Percentiles rank a stretch among this genome's conserved stretches.
Conservation (phyloP, 257 asterid species). For the Ajuga chamaepitys region DNA sequence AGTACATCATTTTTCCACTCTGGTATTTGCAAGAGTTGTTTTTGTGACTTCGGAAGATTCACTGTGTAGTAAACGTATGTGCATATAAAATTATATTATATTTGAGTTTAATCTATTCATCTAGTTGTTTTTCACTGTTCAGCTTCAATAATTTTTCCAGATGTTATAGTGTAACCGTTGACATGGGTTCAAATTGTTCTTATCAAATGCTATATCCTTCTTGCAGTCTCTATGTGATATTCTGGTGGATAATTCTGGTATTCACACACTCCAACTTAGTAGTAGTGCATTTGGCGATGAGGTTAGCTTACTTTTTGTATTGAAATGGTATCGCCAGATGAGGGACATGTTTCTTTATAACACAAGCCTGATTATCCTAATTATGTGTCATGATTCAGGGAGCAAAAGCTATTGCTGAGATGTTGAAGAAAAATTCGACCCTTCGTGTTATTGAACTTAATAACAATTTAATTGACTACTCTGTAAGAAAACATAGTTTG, state of each 20-base stretch:
- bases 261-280: constrained; percentile 85
- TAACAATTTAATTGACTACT: constrained; percentile 87
- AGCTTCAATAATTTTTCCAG: not conserved
- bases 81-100: not conserved
- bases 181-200: constrained; percentile 7
- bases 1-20: not conserved
- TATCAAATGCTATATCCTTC: not conserved
- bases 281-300: constrained; percentile 84
- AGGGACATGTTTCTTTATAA: not conserved
- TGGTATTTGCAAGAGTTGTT: not conserved
- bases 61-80: not conserved
- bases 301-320: constrained; percentile 44
- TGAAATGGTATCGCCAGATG: constrained; percentile 1
- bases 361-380: constrained; percentile 8
- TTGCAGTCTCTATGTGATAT: constrained; percentile 65
- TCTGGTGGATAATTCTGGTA: constrained; percentile 63
- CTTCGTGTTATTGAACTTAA: constrained; percentile 83
- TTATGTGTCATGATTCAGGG: constrained; percentile 47
- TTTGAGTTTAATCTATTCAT: not conserved
- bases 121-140: not conserved
- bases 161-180: not conserved
- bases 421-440: constrained; percentile 88
- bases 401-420: constrained; percentile 93
- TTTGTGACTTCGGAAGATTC: not conserved
- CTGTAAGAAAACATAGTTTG: constrained; percentile 54